Evolutionary conservation across 2,329 filamentous ascomycete genomes (phyloP), one percentile per base, ranked within the genome.

Genomic region (Capronia coronata): DNA sequence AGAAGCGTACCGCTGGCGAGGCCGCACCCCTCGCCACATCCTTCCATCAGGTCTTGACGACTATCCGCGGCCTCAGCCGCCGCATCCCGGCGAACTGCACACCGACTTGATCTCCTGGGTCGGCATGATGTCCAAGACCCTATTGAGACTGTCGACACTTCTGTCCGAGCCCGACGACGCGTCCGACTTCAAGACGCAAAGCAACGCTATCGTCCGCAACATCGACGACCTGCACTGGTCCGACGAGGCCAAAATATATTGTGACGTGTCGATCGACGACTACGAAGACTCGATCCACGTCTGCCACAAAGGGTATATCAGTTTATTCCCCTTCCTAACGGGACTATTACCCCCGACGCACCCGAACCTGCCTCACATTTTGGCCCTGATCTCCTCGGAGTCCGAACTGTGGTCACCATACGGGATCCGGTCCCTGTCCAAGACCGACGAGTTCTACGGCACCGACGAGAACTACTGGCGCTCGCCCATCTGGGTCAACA

Each of bases 401-500:
- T 78, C 89, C 3, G 84, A 96, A 63, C 74, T 98, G n/a, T 97
- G 90, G 82, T 94, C 86, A 63, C 77, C 83, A 1, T 82, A 86
- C 61, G 93, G 93, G n/a, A 79, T 98, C 55, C 79, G 91, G 53
- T 95, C 89, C 68, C 68, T 98, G 67, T 95, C 89, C 70, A 85
- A 84, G 70, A 80, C 81, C 61, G 85, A 91, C 62, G 75, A 84
- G 62, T 79, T 88, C 54, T 97, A 96, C 67, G 88, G 84, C 34
- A 94, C 89, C 0, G 87, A 76, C 1, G 93, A 98, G 72, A 96
- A 98, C 68, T 98, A 98, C 73, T 98, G 93, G 91, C 80, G 89
- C 55, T 86, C 87, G 57, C 89, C 93, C 0, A 78, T 97, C 19
- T 97, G 91, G 91, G 86, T 97, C 64, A 93, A 93, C 64, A 89